Conservation (phyloP, 257 asterid genomes). For the Fraxinus pennsylvanica region DNA sequence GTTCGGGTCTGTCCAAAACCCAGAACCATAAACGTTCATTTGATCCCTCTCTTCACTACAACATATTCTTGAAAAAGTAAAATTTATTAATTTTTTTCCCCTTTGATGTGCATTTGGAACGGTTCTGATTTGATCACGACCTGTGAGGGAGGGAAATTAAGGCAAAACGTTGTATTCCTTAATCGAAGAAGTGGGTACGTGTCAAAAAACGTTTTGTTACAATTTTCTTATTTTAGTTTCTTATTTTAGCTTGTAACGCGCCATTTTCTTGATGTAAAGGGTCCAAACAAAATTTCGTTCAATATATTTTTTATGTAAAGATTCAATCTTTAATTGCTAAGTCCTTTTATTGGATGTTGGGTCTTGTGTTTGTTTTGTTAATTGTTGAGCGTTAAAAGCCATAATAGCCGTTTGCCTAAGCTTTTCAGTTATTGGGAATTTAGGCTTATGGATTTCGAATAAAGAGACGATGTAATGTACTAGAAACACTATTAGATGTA, state of each 20-base stretch:
- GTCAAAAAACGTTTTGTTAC: slow-evolving; percentile 7
- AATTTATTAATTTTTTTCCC: background rate
- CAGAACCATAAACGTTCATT: slow-evolving; percentile 29
- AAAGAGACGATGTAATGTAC: slow-evolving; percentile 1
- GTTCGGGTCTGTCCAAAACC: slow-evolving; percentile 40
- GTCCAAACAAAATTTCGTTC: slow-evolving; percentile 4
- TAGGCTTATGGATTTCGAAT: slow-evolving; percentile 20
- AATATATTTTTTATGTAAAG: background rate
- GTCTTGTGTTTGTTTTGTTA: slow-evolving; percentile 7
- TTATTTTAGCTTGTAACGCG: background rate
- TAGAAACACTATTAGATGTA: slow-evolving; percentile 15
- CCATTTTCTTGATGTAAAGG: slow-evolving; percentile 8
- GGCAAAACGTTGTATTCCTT: slow-evolving; percentile 31
- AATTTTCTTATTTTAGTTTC: slow-evolving; percentile 4
- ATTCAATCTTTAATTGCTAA: background rate
- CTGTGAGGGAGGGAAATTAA: slow-evolving; percentile 23
- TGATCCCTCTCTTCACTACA: slow-evolving; percentile 10
- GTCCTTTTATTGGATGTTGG: slow-evolving; percentile 9
- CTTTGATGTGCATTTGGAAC: slow-evolving; percentile 45
- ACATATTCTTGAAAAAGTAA: background rate
- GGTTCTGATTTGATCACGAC: slow-evolving; percentile 41
- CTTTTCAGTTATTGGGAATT: background rate
- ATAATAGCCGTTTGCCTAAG: background rate
- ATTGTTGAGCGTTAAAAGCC: slow-evolving; percentile 10
- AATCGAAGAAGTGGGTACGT: slow-evolving; percentile 48